These are phyloP conservation scores for Penicillium hordei DNA, from an alignment of 2,329 filamentous ascomycete species.

Conservation along the genomic window DNA sequence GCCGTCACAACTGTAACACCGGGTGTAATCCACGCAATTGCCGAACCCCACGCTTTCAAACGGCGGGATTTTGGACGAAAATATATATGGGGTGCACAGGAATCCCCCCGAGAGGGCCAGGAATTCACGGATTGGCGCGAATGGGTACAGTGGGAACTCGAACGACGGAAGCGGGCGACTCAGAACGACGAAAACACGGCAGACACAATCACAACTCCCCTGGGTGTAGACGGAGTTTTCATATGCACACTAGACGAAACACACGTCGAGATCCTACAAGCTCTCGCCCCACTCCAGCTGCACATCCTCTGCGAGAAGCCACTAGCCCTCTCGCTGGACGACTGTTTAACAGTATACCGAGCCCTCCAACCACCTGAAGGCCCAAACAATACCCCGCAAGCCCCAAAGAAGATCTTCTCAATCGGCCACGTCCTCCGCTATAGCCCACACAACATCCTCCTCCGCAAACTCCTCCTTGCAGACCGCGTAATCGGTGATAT, in stretches of 20 bases:
- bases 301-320: constrained; percentile 97
- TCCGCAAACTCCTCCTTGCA: constrained; percentile 74
- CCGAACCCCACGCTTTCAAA: constrained; percentile 78
- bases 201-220: constrained; percentile 38
- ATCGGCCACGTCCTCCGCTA: constrained; percentile 94
- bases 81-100: constrained; percentile 66
- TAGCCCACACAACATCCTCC: constrained; percentile 84
- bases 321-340: constrained; percentile 72
- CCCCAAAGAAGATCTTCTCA: constrained; percentile 64
- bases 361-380: constrained; percentile 29
- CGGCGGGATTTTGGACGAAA: constrained; percentile 66
- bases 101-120: constrained; percentile 58
- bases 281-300: constrained; percentile 65
- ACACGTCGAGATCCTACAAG: constrained; percentile 77
- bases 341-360: constrained; percentile 71
- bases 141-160: constrained; percentile 70
- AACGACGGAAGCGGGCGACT: constrained; percentile 55
- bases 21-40: constrained; percentile 72
- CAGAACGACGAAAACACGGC: constrained; percentile 29
- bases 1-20: constrained; percentile 65
- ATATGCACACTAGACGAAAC: constrained; percentile 83
- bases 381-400: constrained; percentile 19
- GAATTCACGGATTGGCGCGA: constrained; percentile 72
- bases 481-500: constrained; percentile 79
- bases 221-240: constrained; percentile 64